These are phyloP conservation scores for Eleusine indica DNA, from an alignment of 176 grass and related monocot genomes.

Conservation along the genomic window DNA sequence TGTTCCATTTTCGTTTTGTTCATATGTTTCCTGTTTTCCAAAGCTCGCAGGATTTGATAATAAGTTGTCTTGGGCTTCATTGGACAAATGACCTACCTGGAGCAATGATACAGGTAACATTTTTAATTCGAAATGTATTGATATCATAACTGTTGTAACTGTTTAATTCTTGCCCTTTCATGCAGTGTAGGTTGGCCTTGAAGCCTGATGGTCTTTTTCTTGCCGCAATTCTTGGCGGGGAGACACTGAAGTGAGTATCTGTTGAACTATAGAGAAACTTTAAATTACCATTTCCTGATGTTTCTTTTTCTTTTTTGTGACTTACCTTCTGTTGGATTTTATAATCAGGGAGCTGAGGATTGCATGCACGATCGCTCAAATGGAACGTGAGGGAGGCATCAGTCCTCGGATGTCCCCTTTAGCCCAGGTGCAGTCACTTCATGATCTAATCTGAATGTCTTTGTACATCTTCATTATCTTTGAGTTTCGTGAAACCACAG, in stretches of 20 bases:
- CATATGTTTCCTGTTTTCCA: constrained; percentile 37
- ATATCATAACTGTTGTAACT: constrained; percentile 24
- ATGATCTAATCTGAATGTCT: constrained; percentile 9
- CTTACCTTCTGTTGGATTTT: constrained; percentile 28
- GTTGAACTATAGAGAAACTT: constrained; percentile 11
- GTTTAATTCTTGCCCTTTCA: constrained; percentile 20
- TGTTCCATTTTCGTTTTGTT: constrained; percentile 12
- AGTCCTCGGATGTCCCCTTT: constrained; percentile 92
- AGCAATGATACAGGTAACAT: constrained; percentile 91
- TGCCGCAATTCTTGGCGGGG: constrained; percentile 90
- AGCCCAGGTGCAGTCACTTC: constrained; percentile 71
- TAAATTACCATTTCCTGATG: constrained; percentile 18
- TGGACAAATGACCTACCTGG: constrained; percentile 98
- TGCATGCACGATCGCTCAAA: constrained; percentile 94
- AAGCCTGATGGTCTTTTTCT: constrained; percentile 96
- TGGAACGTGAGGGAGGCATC: constrained; percentile 93
- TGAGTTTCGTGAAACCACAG: background rate
- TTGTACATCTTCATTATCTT: constrained; percentile 8
- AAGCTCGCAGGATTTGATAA: constrained; percentile 88
- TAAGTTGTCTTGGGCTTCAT: constrained; percentile 96
- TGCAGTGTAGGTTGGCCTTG: constrained; percentile 85
- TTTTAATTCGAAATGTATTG: background rate
- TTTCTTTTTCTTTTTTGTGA: constrained; percentile 22
- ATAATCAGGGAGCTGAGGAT: constrained; percentile 86
- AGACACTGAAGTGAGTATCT: constrained; percentile 77